These are phyloP conservation scores for Fusarium newnesense DNA, from an alignment of 2,329 filamentous ascomycete species.

Conservation along the genomic window DNA sequence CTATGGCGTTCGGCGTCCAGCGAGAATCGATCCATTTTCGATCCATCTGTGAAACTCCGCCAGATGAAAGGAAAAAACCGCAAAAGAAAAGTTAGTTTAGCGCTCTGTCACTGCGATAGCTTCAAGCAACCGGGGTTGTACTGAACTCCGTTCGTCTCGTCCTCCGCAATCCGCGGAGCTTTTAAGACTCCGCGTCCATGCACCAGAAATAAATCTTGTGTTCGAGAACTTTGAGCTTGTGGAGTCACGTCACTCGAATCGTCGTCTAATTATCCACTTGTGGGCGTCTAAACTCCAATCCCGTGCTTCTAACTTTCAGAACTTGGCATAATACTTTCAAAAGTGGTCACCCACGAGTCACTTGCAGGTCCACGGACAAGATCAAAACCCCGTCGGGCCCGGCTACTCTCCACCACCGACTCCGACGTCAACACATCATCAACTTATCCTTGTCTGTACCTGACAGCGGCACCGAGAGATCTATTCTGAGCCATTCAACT, in stretches of 20 bases:
- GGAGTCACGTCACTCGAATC: slow-evolving; percentile 11
- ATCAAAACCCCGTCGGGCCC: slow-evolving; percentile 29
- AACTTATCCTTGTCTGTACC: slow-evolving; percentile 27
- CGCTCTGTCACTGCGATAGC: background rate
- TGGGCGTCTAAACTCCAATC: slow-evolving; percentile 8
- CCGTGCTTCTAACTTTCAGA: background rate
- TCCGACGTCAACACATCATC: slow-evolving; percentile 16
- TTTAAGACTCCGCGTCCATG: background rate
- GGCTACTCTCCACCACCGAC: slow-evolving; percentile 23
- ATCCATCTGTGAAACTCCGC: background rate
- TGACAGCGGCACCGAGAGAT: slow-evolving; percentile 11
- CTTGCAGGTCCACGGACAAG: background rate
- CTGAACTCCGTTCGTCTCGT: background rate
- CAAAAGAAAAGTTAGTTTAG: background rate
- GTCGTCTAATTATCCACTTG: slow-evolving; percentile 10
- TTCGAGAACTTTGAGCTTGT: slow-evolving; percentile 26
- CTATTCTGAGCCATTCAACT: slow-evolving; percentile 20
- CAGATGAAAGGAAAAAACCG: background rate
- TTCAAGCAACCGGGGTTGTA: background rate
- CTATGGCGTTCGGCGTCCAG: background rate
- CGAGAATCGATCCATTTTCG: slow-evolving; percentile 10
- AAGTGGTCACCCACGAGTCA: background rate
- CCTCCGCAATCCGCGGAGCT: slow-evolving; percentile 19
- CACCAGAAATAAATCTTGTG: background rate
- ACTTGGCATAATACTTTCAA: slow-evolving; percentile 1